Evolutionary conservation across 1,284 basidiomycete genomes (phyloP), one percentile per base, ranked within the genome.

Genomic region (Papiliotrema laurentii): DNA sequence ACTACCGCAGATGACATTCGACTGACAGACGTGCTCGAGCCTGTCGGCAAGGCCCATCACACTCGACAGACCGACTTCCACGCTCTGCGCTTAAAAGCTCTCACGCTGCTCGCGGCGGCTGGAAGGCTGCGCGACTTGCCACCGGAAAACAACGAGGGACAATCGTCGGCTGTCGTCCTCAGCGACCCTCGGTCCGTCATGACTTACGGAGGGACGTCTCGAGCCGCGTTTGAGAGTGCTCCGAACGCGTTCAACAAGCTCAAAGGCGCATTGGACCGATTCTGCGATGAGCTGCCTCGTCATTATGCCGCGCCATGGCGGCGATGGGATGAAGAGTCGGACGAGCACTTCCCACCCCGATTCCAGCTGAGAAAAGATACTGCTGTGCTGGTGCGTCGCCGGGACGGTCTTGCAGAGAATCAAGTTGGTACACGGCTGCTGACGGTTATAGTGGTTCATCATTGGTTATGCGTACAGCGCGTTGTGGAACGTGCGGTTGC

Each of bases 381-480:
- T 3, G 36, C 46, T 5, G 25, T 38, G 6, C 9, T 41, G 33
- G 39, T 50, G 16, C 22, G 36, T 33, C 37, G 45, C n/a, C n/a
- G n/a, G n/a, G n/a, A 16, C 19, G 33, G 18, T 36, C 18, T 26
- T 33, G 10, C 11, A 33, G 13, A 19, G 37, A 5, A 22, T 16
- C 30, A 11, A 28, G 39, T 9, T 35, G 35, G 14, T 39, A 7
- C 13, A 28, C n/a, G 27, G 14, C 21, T 47, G 10, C 21, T 47
- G 27, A 46, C 33, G 22, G 21, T 31, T 39, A n/a, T 25, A 56
- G 54, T 58, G 57, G 50, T 60, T 63, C 45, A 45, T 65, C 27
- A 44, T 61, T 26, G 60, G 59, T 39, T 49, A 55, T 47, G 53
- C 59, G 11, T 61, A 65, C 43, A 54, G 63, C 50, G 53, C 57